phyloP scores from a whole-genome alignment of 2,329 filamentous ascomycete species.

The Fusarium algeriense region DNA sequence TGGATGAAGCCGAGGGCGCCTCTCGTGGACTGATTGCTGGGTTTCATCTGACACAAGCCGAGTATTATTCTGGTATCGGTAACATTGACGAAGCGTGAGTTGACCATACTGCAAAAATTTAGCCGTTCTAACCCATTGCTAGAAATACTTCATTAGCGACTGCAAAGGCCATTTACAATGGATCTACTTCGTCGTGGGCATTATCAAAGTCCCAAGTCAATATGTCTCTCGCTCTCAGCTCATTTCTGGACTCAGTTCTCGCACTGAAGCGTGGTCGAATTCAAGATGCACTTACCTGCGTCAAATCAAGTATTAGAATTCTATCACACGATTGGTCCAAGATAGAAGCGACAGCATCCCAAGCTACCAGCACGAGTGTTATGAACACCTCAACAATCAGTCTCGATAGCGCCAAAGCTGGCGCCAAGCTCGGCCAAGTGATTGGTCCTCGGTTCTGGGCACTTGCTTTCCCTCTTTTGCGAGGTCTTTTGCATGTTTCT shows the following conservation, averaged over 20 bases:
- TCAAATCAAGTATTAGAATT: constrained; percentile 68
- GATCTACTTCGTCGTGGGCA: constrained; percentile 51
- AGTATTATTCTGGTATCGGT: constrained; percentile 78
- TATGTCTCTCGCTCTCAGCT: constrained; percentile 48
- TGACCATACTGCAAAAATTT: not conserved
- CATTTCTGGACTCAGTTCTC: constrained; percentile 73
- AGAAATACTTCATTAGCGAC: constrained; percentile 52
- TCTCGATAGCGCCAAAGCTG: constrained; percentile 45
- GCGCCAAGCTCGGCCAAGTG: constrained; percentile 37
- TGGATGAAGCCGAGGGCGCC: constrained; percentile 53
- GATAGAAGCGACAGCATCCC: constrained; percentile 55
- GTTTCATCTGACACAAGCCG: constrained; percentile 78
- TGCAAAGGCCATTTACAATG: constrained; percentile 55
- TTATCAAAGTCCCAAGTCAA: constrained; percentile 51
- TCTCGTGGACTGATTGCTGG: constrained; percentile 58
- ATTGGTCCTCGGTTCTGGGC: constrained; percentile 78
- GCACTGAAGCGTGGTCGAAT: constrained; percentile 72
- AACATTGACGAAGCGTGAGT: constrained; percentile 71
- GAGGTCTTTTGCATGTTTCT: constrained; percentile 79
- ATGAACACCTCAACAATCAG: constrained; percentile 49
- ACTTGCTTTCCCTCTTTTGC: constrained; percentile 79
- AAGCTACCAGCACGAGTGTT: constrained; percentile 40
- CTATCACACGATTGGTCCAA: constrained; percentile 68
- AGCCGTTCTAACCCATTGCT: constrained; percentile 24
- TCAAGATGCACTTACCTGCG: constrained; percentile 68